phyloP scores from a whole-genome alignment of 2,329 filamentous ascomycete genomes.

The Sporothrix schenckii region DNA sequence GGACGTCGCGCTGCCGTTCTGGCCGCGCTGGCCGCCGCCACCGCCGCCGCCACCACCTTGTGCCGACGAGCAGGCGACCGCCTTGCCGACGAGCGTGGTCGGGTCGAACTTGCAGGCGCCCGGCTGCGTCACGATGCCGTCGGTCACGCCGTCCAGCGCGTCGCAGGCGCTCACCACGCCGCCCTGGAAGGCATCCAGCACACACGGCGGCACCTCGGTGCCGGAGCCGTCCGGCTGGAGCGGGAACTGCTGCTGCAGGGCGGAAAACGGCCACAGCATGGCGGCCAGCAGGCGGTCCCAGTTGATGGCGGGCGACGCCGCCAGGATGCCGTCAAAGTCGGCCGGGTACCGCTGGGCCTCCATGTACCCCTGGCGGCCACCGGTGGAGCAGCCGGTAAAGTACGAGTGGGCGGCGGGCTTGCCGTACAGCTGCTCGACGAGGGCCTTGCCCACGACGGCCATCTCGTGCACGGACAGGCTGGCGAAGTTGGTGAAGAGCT shows the following conservation, averaged over 20 bases:
- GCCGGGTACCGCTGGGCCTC: conserved; percentile 55
- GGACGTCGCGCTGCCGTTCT: background rate
- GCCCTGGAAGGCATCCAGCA: conserved; percentile 3
- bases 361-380: conserved; percentile 34
- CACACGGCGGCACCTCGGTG: background rate
- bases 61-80: background rate
- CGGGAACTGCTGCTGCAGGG: conserved; percentile 37
- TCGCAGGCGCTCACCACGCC: background rate
- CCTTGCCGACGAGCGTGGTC: background rate
- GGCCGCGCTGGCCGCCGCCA: background rate
- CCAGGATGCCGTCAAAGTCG: conserved; percentile 59
- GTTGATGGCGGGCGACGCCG: conserved; percentile 49
- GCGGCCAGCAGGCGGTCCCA: conserved; percentile 42
- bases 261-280: conserved; percentile 42
- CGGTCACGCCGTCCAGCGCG: background rate
- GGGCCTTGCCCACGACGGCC: background rate
- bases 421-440: conserved; percentile 9
- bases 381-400: background rate
- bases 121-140: conserved; percentile 1
- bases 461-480: conserved; percentile 1
- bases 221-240: background rate
- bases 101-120: background rate
- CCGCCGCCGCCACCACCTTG: background rate
- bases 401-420: background rate
- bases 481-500: background rate